Conservation (phyloP, 2,329 filamentous ascomycete species). For the Aspergillus floridensis region DNA sequence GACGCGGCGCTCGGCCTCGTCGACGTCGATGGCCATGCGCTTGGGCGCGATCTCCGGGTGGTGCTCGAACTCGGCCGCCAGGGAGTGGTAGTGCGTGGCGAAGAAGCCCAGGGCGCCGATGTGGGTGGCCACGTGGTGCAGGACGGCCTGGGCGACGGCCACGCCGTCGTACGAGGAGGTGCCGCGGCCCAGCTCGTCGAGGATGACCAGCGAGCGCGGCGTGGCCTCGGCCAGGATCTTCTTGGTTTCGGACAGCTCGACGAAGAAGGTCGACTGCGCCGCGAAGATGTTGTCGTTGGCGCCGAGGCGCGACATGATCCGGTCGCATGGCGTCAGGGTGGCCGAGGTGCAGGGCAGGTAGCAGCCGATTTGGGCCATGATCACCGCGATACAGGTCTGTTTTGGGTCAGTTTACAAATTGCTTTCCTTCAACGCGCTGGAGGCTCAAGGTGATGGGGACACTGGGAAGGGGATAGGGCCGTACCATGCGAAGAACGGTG, state of each 20-base stretch:
- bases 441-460: background rate
- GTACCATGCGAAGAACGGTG: slow-evolving; percentile 86
- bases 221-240: slow-evolving; percentile 96
- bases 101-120: slow-evolving; percentile 95
- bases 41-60: slow-evolving; percentile 85
- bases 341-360: slow-evolving; percentile 82
- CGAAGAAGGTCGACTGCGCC: slow-evolving; percentile 96
- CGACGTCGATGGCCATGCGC: slow-evolving; percentile 93
- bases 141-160: slow-evolving; percentile 90
- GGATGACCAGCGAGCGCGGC: slow-evolving; percentile 87
- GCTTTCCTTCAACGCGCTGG: too few relatives aligned
- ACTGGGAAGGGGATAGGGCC: slow-evolving; percentile 33
- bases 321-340: slow-evolving; percentile 82
- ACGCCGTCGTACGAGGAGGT: slow-evolving; percentile 96
- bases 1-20: slow-evolving; percentile 78
- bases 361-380: slow-evolving; percentile 95
- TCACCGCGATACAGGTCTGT: slow-evolving; percentile 89
- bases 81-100: slow-evolving; percentile 93
- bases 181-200: slow-evolving; percentile 92
- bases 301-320: slow-evolving; percentile 97
- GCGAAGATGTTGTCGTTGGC: slow-evolving; percentile 99
- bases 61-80: slow-evolving; percentile 83
- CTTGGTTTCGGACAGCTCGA: slow-evolving; percentile 94
- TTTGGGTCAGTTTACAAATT: slow-evolving; percentile 17
- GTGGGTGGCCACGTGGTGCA: slow-evolving; percentile 93